Evolutionary conservation across 345 rosid species (phyloP).

Genomic region (Kandelia obovata): DNA sequence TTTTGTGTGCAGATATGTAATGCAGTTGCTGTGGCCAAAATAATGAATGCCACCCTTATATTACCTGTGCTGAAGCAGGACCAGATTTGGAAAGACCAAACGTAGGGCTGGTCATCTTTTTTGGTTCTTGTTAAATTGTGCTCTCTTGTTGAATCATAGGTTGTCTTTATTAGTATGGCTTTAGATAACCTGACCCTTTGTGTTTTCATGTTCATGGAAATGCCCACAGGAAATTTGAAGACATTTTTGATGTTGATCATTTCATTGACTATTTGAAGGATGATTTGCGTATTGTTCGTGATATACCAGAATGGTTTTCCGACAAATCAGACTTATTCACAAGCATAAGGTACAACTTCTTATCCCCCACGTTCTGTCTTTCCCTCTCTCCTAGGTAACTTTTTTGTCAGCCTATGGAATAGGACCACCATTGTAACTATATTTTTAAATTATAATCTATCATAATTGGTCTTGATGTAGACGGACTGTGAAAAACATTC

Average conservation of each 20-base stretch:
- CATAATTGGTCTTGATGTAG: conserved; percentile 35
- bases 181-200: too few species aligned
- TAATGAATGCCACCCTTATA: conserved; percentile 96
- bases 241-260: conserved; percentile 94
- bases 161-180: too few species aligned
- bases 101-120: conserved; percentile 40
- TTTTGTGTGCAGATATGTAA: conserved; percentile 77
- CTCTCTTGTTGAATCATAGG: neutral
- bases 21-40: conserved; percentile 99
- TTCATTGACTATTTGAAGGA: conserved; percentile 93
- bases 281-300: conserved; percentile 86
- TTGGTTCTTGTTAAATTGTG: neutral
- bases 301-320: conserved; percentile 95
- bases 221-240: conserved; percentile 83
- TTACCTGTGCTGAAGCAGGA: conserved; percentile 98
- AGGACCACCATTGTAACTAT: too few species aligned
- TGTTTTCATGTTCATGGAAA: neutral
- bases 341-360: conserved; percentile 70
- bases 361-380: neutral
- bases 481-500: conserved; percentile 97
- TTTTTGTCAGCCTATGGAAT: neutral
- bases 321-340: conserved; percentile 90
- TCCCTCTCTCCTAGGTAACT: neutral
- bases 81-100: conserved; percentile 99
- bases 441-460: conserved; percentile 8